Base-by-base conservation (phyloP, 2,329 filamentous ascomycete species). In the Gnomoniopsis sp. region DNA sequence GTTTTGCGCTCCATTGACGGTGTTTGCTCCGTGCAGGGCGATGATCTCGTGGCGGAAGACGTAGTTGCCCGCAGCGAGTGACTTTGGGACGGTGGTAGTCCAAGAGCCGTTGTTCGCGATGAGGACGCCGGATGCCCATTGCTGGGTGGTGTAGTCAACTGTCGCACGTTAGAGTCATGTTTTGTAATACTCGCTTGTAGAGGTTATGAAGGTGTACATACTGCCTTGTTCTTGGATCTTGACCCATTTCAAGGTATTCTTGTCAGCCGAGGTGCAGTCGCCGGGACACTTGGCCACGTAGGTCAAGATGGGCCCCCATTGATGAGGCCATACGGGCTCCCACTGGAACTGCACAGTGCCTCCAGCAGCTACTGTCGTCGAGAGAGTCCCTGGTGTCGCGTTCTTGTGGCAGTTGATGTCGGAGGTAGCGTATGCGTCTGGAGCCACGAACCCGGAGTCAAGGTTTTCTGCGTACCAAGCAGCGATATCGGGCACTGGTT, bases 401-500 rank as follows among this genome's bases (percentile, higher is more conserved):
- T 73, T 72, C 69, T 77, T 77, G 76, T 89, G 86, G 76, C 85
- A 88, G 72, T 85, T 83, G 63, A 88, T 86, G 66, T 86, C 77
- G 36, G 76, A 60, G 34, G 69, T 68, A 23, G 70, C 68, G 71
- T 82, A 86, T 59, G 72, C 71, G 44, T 68, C 65, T 1, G 76
- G 77, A 17, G 76, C 69, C 58, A 86, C 73, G 67, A 78, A 86
- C 33, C 82, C 82, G 63, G 80, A 75, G 66, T 84, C 81, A 1
- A 69, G 65, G 41, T 78, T 77, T 6, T 74, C 69, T 49, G 77
- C 79, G 17, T 75, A 75, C 85, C 85, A 88, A 62, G 78, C 85
- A 53, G 83, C 79, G 23, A 73, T 53, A 49, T 65, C 59, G 41
- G 63, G 67, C 3, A 63, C 61, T 15, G 47, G 41, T 26, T 57